Evolutionary conservation across 2,329 filamentous ascomycete species (phyloP).

Genomic region (Penicillium paneum): DNA sequence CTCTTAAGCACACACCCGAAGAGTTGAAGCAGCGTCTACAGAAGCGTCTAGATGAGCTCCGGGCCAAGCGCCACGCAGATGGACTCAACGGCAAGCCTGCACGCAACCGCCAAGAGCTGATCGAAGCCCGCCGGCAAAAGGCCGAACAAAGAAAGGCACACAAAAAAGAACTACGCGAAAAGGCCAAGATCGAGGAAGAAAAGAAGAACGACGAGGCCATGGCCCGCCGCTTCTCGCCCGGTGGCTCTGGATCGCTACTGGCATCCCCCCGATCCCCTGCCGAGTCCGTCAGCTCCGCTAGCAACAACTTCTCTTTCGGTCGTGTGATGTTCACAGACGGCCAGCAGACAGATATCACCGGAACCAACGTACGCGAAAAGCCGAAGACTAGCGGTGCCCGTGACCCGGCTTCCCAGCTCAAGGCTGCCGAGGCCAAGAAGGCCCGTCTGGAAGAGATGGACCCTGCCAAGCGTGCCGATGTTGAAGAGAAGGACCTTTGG

Average conservation of each 20-base stretch:
- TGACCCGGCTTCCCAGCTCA: conserved; percentile 81
- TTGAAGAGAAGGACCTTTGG: conserved; percentile 93
- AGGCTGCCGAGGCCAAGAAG: conserved; percentile 81
- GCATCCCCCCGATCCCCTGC: conserved; percentile 53
- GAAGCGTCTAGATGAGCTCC: conserved; percentile 78
- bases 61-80: conserved; percentile 82
- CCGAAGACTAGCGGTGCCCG: conserved; percentile 77
- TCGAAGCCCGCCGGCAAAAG: conserved; percentile 83
- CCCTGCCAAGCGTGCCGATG: conserved; percentile 74
- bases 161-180: conserved; percentile 78
- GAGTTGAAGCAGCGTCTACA: conserved; percentile 74
- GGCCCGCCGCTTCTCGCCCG: conserved; percentile 53
- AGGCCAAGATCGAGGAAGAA: conserved; percentile 78
- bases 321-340: conserved; percentile 89
- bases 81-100: conserved; percentile 77
- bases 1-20: conserved; percentile 66
- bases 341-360: conserved; percentile 69
- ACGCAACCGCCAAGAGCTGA: conserved; percentile 82
- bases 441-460: conserved; percentile 72
- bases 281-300: conserved; percentile 36
- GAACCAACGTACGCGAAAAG: conserved; percentile 60
- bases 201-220: conserved; percentile 56
- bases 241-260: conserved; percentile 58
- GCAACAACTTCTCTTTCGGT: conserved; percentile 81
- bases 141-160: conserved; percentile 80